A percentile compares a stretch with the other conserved stretches of the same genome.
phyloP scores from a whole-genome alignment of 2,329 filamentous ascomycete species.

The Cladophialophora chaetospira region DNA sequence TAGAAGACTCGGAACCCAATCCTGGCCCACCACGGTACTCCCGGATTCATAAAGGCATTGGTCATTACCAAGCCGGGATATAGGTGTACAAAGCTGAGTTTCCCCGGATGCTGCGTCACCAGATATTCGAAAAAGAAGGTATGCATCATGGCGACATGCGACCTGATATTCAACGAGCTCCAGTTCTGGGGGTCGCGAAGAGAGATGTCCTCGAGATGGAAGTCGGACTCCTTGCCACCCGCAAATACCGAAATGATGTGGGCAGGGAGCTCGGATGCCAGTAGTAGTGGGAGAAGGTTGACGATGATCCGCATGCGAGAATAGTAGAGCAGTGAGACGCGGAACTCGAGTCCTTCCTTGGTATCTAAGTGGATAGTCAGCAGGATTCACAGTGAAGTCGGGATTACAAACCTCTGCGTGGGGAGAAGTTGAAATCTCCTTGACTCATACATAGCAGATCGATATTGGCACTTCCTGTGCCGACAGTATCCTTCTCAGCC shows the following conservation, averaged over 20 bases:
- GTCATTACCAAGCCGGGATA: conserved; percentile 10
- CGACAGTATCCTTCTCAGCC: conserved; percentile 44
- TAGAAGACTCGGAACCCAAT: background rate
- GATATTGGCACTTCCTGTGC: conserved; percentile 28
- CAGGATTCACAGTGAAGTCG: background rate
- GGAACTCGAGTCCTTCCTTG: conserved; percentile 16
- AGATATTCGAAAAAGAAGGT: conserved; percentile 10
- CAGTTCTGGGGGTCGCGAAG: conserved; percentile 9
- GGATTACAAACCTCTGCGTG: background rate
- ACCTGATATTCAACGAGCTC: background rate
- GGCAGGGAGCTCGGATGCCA: conserved; percentile 3
- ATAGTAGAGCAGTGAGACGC: conserved; percentile 17
- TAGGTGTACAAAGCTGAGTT: conserved; percentile 2
- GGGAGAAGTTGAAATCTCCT: conserved; percentile 45
- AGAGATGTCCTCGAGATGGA: conserved; percentile 12
- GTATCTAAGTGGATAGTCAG: conserved; percentile 2
- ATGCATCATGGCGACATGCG: conserved; percentile 9
- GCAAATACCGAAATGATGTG: conserved; percentile 13
- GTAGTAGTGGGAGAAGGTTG: conserved; percentile 14
- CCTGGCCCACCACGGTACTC: background rate
- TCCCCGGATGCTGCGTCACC: background rate
- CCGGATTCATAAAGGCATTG: conserved; percentile 2
- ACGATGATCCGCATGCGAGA: conserved; percentile 15
- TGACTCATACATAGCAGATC: conserved; percentile 59
- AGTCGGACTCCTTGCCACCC: conserved; percentile 12